Evolutionary conservation across 176 grass and related monocot species (phyloP), one percentile per base, ranked within the genome.

Genomic region (Cenchrus fungigraminus): DNA sequence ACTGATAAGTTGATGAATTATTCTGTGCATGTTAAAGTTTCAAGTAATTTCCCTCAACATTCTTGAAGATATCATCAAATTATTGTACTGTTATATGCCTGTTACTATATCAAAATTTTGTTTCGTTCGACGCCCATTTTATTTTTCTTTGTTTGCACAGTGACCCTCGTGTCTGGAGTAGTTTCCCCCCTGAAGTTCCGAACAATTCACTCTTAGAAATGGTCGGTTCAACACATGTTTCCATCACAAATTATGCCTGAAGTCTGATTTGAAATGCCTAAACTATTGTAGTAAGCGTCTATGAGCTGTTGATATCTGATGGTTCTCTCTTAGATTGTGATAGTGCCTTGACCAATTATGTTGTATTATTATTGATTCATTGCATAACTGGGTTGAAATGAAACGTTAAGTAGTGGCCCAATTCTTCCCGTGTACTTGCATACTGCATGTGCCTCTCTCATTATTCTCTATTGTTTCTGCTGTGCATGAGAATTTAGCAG

Each of bases 71-170:
- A 4, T 64, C 15, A 13, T 5, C 7, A 22, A 14, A 28, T 53
- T 59, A 47, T 44, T 58, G 14, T 70, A 13, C 17, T 73, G 6
- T 50, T 73, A 37, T 73, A 67, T 75, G 20, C 0, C 19, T 50
- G 9, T 32, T 61, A 42, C 47, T 5, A 2, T 47, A 50, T 31
- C 14, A 46, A 17, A 2, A 4, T 86, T 52, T 40, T 65, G 44
- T 6, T 22, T 6, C 52, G 45, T 67, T 47, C 46, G 13, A 68
- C 56, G 20, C 6, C 0, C 1, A 5, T 25, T 73, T 32, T 46
- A 80, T 28, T 55, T 86, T 54, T 47, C 20, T 68, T 65, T 42
- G 45, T 74, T 51, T 75, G 59, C 32, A 12, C 6, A 79, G 46
- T 52, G 47, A 12, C 29, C 19, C 44, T 50, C 8, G 7, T 68